Evolutionary conservation across 2,329 filamentous ascomycete genomes (phyloP), one percentile per base, ranked within the genome.

Genomic region (Diaporthe citri): DNA sequence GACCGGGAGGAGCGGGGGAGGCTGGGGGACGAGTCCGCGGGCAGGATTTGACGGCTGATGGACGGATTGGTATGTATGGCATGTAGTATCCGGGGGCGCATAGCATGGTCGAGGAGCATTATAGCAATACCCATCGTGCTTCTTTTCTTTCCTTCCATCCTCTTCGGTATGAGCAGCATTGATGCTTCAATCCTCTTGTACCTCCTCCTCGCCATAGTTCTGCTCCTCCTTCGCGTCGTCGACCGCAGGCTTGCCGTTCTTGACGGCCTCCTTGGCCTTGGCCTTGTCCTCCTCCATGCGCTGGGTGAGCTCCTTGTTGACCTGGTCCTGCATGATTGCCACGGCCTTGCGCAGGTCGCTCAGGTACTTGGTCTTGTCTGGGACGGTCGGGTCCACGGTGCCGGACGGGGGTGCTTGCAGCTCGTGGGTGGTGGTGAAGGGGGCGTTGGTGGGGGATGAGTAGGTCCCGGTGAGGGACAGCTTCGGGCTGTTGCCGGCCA

Each of bases 201-300:
- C 91, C 17, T 90, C 90, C 82, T 97, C 95, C 83, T 97, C 95
- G 64, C 95, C 95, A 81, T 98, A 97, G 81, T 95, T 93, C 79
- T 94, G 91, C 81, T 95, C 94, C 80, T 92, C 91, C 76, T 89
- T 88, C 15, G 83, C 86, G 75, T 92, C 90, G 75, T 91, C 88
- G 13, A 86, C 80, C 8, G 73, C 62, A 75, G 79, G 69, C 76
- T 79, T 55, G 75, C 80, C 66, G 75, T 80, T 75, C 48, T 60
- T 77, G 31, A 74, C 82, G 3, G 83, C 84, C 22, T 87, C 87
- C 20, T 85, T 84, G 12, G 84, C 85, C 80, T 92, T 93, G 81
- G 84, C 85, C 80, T 92, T 93, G 81, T 95, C 93, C 76, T 93
- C 88, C 51, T 93, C 93, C 94, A 96, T 96, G 74, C 92, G 90